Conservation (phyloP, 148 eudicot genomes). For the Talinum fruticosum region DNA sequence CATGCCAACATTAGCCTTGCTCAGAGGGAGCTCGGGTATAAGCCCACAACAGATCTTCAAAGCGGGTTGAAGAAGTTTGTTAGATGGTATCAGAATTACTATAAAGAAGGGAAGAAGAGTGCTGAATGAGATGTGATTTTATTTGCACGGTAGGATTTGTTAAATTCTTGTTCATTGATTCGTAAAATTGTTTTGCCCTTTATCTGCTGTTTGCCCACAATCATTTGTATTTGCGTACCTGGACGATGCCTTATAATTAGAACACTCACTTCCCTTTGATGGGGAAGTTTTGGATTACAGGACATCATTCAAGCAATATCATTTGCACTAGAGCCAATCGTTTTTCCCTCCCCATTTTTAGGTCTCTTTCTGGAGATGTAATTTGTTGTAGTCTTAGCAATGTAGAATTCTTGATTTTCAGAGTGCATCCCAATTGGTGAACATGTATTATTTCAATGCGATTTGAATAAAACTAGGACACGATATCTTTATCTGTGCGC, state of each 20-base stretch:
- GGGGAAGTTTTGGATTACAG: slow-evolving; percentile 42
- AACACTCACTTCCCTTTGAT: slow-evolving; percentile 25
- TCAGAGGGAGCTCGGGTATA: slow-evolving; percentile 69
- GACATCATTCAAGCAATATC: slow-evolving; percentile 27
- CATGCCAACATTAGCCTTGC: slow-evolving; percentile 81
- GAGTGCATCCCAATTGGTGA: slow-evolving; percentile 44
- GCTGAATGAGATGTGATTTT: slow-evolving; percentile 41
- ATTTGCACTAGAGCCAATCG: slow-evolving; percentile 36
- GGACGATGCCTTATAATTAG: slow-evolving; percentile 37
- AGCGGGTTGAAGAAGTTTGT: slow-evolving; percentile 79
- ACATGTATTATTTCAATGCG: slow-evolving; percentile 40
- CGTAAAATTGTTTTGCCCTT: slow-evolving; percentile 46
- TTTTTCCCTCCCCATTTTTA: slow-evolving; percentile 24
- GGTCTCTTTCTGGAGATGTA: slow-evolving; percentile 35
- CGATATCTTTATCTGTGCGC: slow-evolving; percentile 24
- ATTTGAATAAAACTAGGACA: slow-evolving; percentile 45
- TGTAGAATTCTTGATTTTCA: slow-evolving; percentile 55
- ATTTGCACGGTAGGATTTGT: slow-evolving; percentile 36
- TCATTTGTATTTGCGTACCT: slow-evolving; percentile 38
- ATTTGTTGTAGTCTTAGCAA: slow-evolving; percentile 56
- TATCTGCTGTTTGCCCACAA: slow-evolving; percentile 28
- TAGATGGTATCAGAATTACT: slow-evolving; percentile 68
- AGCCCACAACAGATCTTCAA: slow-evolving; percentile 71
- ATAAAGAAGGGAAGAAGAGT: slow-evolving; percentile 54
- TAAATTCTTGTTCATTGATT: slow-evolving; percentile 52